phyloP scores from a whole-genome alignment of 1,139 yeast genomes.

The Wickerhamomyces sp. region DNA sequence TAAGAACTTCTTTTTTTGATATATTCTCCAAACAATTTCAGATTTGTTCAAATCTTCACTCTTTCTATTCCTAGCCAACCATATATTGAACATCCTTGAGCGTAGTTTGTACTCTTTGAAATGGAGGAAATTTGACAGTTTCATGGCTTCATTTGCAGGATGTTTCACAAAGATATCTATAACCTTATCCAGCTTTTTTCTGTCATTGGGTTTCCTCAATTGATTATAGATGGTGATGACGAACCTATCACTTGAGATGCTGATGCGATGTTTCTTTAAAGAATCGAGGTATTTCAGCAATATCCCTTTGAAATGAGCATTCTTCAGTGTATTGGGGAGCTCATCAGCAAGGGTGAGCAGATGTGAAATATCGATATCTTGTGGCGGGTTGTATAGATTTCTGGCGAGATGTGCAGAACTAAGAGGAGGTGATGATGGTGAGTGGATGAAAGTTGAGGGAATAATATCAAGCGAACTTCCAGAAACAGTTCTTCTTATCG shows the following conservation, averaged over 20 bases:
- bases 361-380: conserved; percentile 11
- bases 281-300: conserved; percentile 13
- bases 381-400: background rate
- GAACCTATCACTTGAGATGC: conserved; percentile 15
- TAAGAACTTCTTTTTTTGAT: conserved; percentile 12
- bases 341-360: conserved; percentile 5
- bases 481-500: conserved; percentile 17
- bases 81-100: conserved; percentile 7
- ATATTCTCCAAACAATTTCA: conserved; percentile 12
- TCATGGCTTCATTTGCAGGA: conserved; percentile 21
- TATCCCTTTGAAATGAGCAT: conserved; percentile 14
- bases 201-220: conserved; percentile 3
- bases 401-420: background rate
- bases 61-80: conserved; percentile 16
- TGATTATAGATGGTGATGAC: conserved; percentile 19
- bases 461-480: conserved; percentile 17
- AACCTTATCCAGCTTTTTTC: conserved; percentile 10
- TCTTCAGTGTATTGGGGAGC: conserved; percentile 7
- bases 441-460: conserved; percentile 1
- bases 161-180: conserved; percentile 16
- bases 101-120: conserved; percentile 9
- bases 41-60: conserved; percentile 13
- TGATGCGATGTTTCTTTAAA: conserved; percentile 11
- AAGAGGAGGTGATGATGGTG: background rate
- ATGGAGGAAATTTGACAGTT: conserved; percentile 14